A percentile compares a stretch with the other conserved stretches of the same genome.
phyloP scores from a whole-genome alignment of 495 filamentous ascomycete genomes.

The Amorphotheca resinae region DNA sequence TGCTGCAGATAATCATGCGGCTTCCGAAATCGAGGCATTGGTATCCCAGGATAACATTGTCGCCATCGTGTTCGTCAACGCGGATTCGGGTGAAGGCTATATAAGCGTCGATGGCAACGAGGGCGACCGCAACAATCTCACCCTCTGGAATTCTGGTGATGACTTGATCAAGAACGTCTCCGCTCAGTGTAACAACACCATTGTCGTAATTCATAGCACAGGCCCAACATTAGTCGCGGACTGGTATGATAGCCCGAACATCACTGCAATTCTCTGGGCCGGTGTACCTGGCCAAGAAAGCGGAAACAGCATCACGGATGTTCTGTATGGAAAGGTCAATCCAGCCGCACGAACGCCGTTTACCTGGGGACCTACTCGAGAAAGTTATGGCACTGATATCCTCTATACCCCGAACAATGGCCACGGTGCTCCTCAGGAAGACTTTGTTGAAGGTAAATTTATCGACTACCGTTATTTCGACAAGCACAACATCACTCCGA shows the following conservation, averaged over 20 bases:
- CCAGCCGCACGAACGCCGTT: slow-evolving; percentile 80
- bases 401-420: slow-evolving; percentile 73
- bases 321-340: slow-evolving; percentile 83
- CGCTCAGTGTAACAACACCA: slow-evolving; percentile 72
- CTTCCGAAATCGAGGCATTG: slow-evolving; percentile 40
- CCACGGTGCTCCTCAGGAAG: slow-evolving; percentile 54
- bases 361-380: slow-evolving; percentile 63
- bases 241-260: slow-evolving; percentile 74
- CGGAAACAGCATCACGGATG: slow-evolving; percentile 75
- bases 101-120: slow-evolving; percentile 74
- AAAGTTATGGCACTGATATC: slow-evolving; percentile 65
- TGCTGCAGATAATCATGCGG: slow-evolving; percentile 55
- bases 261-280: slow-evolving; percentile 93
- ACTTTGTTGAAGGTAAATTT: slow-evolving; percentile 78
- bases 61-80: slow-evolving; percentile 80
- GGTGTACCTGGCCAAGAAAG: slow-evolving; percentile 86
- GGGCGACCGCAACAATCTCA: slow-evolving; percentile 89
- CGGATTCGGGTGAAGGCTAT: slow-evolving; percentile 79
- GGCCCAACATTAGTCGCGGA: slow-evolving; percentile 69
- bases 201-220: slow-evolving; percentile 81
- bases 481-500: slow-evolving; percentile 56
- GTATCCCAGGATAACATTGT: slow-evolving; percentile 54
- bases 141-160: slow-evolving; percentile 77
- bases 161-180: slow-evolving; percentile 70
- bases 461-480: slow-evolving; percentile 93